Evolutionary conservation across 2,329 filamentous ascomycete species (phyloP).

Genomic region (Aureobasidium sp.): DNA sequence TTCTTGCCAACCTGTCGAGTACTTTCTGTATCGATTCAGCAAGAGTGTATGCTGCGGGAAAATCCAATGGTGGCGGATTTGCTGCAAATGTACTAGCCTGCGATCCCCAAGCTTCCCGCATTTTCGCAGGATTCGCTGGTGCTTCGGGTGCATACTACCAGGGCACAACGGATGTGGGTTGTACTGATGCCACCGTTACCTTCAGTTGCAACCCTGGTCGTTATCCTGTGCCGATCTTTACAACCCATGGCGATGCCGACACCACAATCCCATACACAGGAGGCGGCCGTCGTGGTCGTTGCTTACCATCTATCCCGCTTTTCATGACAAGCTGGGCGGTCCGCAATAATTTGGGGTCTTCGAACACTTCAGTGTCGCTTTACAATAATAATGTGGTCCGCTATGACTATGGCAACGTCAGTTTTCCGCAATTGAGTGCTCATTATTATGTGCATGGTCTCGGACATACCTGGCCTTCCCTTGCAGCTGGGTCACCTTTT

Average conservation of each 20-base stretch:
- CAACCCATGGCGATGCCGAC: constrained; percentile 40
- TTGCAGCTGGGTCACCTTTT: constrained; percentile 11
- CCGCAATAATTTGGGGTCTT: constrained; percentile 28
- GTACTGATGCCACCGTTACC: constrained; percentile 19
- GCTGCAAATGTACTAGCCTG: constrained; percentile 42
- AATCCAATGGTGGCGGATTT: constrained; percentile 50
- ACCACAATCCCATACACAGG: constrained; percentile 36
- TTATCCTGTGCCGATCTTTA: constrained; percentile 34
- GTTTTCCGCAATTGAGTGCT: constrained; percentile 27
- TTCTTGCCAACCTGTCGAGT: constrained; percentile 33
- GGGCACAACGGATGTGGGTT: constrained; percentile 20
- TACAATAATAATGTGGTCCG: constrained; percentile 27
- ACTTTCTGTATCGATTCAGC: constrained; percentile 39
- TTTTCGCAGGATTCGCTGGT: constrained; percentile 46
- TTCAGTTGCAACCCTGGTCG: constrained; percentile 26
- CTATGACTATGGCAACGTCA: constrained; percentile 20
- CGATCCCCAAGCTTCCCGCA: constrained; percentile 33
- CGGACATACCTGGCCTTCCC: constrained; percentile 38
- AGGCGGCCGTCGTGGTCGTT: constrained; percentile 24
- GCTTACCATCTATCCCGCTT: constrained; percentile 24
- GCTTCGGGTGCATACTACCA: constrained; percentile 43
- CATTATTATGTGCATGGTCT: constrained; percentile 35
- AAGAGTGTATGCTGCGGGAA: constrained; percentile 40
- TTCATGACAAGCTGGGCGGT: constrained; percentile 35
- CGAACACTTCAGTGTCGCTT: constrained; percentile 23